Percentiles rank a stretch among this genome's conserved stretches.
Evolutionary conservation across 2,329 filamentous ascomycete species (phyloP).

Genomic region (Botrytis porri): DNA sequence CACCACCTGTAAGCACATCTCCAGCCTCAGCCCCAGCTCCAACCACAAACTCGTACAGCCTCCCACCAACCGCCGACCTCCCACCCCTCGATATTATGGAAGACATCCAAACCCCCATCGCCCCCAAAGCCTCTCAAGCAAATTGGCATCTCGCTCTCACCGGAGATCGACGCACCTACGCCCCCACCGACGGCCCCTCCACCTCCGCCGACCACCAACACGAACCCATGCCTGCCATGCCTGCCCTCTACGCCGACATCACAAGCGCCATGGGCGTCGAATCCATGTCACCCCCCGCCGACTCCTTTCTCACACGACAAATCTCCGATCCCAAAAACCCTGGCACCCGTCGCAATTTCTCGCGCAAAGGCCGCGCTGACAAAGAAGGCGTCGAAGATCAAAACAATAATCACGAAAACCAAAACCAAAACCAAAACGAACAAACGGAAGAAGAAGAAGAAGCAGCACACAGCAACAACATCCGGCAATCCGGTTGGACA

Average conservation of each 20-base stretch:
- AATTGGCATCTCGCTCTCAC: constrained; percentile 18
- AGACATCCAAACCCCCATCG: constrained; percentile 3
- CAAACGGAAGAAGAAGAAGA: neutral
- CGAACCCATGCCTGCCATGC: constrained; percentile 13
- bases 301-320: neutral
- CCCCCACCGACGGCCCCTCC: neutral
- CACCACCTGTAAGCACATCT: neutral
- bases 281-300: neutral
- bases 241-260: constrained; percentile 10
- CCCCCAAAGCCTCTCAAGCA: neutral
- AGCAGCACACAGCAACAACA: neutral
- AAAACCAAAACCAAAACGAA: neutral
- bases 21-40: neutral
- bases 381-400: neutral
- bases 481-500: constrained; percentile 4
- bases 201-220: neutral
- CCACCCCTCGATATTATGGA: constrained; percentile 18
- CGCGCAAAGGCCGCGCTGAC: constrained; percentile 7
- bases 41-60: neutral
- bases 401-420: neutral
- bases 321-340: neutral
- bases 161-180: constrained; percentile 14
- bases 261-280: constrained; percentile 4
- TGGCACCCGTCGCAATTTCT: constrained; percentile 8
- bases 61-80: constrained; percentile 4